A percentile compares a stretch with the other conserved stretches of the same genome.
phyloP scores from a whole-genome alignment of 306 rosid species.

The Fagus crenata region DNA sequence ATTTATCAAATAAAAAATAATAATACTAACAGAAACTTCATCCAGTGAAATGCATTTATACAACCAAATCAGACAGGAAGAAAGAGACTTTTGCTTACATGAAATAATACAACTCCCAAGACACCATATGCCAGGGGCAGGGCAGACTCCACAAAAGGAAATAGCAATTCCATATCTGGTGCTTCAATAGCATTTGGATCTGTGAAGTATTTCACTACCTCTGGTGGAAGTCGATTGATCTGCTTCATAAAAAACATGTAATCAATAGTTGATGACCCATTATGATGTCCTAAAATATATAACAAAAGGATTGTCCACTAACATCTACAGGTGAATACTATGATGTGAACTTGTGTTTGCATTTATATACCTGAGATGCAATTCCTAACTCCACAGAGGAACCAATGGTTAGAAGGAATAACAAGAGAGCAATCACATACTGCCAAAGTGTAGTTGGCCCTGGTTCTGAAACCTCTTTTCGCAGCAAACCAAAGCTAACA shows the following conservation, averaged over 20 bases:
- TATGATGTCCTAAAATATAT: constrained; percentile 20
- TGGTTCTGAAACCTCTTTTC: constrained; percentile 88
- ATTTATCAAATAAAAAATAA: not conserved
- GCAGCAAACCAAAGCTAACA: constrained; percentile 88
- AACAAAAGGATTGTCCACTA: constrained; percentile 8
- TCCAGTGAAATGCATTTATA: constrained; percentile 13
- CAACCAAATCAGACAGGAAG: constrained; percentile 16
- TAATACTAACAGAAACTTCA: constrained; percentile 7
- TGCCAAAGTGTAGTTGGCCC: constrained; percentile 90
- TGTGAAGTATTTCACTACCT: constrained; percentile 86
- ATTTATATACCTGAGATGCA: constrained; percentile 76
- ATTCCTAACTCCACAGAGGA: constrained; percentile 97
- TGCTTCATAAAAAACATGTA: constrained; percentile 47
- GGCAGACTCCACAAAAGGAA: constrained; percentile 85
- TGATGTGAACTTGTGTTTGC: constrained; percentile 12
- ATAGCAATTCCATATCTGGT: constrained; percentile 80
- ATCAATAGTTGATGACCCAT: constrained; percentile 8
- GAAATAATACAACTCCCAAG: constrained; percentile 85
- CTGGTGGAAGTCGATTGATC: constrained; percentile 88
- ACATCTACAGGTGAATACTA: constrained; percentile 24
- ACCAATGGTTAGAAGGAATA: constrained; percentile 86
- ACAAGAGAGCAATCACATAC: constrained; percentile 79
- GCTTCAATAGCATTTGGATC: constrained; percentile 81
- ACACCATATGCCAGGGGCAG: constrained; percentile 93
- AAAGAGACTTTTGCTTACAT: constrained; percentile 55